These are phyloP conservation scores for Boletellus emodensis DNA, from an alignment of 768 basidiomycete genomes.

Conservation along the genomic window DNA sequence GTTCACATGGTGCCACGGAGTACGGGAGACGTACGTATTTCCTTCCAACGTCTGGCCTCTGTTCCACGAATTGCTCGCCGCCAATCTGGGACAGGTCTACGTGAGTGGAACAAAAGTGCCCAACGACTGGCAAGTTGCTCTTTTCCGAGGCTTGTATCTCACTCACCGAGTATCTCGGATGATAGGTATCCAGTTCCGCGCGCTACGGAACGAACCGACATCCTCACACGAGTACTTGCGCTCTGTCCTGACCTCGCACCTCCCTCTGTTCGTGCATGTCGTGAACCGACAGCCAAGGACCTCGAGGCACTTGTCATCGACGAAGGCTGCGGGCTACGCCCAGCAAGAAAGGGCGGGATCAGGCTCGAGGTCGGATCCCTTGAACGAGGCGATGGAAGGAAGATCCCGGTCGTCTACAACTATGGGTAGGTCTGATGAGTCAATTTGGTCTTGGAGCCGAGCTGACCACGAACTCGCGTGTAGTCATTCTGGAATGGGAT, in stretches of 20 bases:
- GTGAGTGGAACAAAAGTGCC: conserved; percentile 56
- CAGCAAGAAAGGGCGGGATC: conserved; percentile 64
- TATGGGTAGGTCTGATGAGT: conserved; percentile 49
- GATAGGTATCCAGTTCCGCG: conserved; percentile 62
- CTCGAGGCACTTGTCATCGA: conserved; percentile 45
- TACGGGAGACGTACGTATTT: conserved; percentile 37
- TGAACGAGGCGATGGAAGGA: conserved; percentile 23
- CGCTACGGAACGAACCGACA: conserved; percentile 56
- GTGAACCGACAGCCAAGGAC: conserved; percentile 48
- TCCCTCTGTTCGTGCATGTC: conserved; percentile 44
- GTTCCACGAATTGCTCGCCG: not conserved
- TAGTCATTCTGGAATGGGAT: conserved; percentile 64
- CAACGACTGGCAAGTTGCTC: conserved; percentile 53
- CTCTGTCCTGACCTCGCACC: conserved; percentile 57
- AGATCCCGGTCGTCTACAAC: conserved; percentile 55
- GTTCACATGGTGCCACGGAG: conserved; percentile 36
- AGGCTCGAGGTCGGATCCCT: conserved; percentile 50
- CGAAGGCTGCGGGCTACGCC: conserved; percentile 62
- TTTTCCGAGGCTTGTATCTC: not conserved
- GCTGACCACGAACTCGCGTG: not conserved
- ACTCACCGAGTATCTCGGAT: not conserved
- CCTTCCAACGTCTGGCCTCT: not conserved
- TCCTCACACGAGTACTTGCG: conserved; percentile 48
- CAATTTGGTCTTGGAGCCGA: not conserved
- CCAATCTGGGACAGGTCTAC: conserved; percentile 36